Base-by-base conservation (phyloP, 805 yeast genomes). In the Pichia phayaonensis region DNA sequence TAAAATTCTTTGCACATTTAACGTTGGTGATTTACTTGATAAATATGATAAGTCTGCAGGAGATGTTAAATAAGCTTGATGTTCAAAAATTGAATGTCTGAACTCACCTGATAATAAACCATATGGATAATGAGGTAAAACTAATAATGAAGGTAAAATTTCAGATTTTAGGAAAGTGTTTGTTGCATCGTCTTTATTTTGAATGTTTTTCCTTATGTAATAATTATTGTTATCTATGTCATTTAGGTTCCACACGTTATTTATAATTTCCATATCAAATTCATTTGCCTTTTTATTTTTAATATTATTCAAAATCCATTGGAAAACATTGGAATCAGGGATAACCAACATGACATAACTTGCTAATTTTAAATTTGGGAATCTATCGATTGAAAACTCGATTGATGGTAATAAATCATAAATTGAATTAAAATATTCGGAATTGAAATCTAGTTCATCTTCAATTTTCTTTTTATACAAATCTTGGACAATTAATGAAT, bases 321-420 rank as follows among this genome's bases (percentile, higher is more conserved):
- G 46, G 51, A 57, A 67, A 1, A 62, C 56, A 1, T 51, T 34
- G 5, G 49, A 29, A 38, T 57, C 68, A 3, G 88, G 88, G 40
- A 68, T 72, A n/a, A 81, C 66, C 8, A 83, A 83, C 83, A 83
- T 81, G 7, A 83, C 61, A 54, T 77, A 79, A 42, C 74, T 71
- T 0, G 71, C 73, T 54, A 73, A 49, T 47, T 53, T 42, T 41
- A 63, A 56, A 13, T 55, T 39, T 27, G 51, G 45, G 4, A 20
- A 31, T 11, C 38, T 22, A 18, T 48, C 52, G 4, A 46, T 31
- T 27, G 51, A 12, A n/a, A 36, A 16, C 15, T 53, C 59, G 45
- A 65, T 46, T 12, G 62, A 63, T 4, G 79, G 80, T 48, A 76
- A 57, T 18, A 61, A 61, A 48, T 69, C 66, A 56, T 74, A 75